Percentiles rank a stretch among this genome's conserved stretches.
Evolutionary conservation across 495 filamentous ascomycete species (phyloP).

Genomic region (Hyaloscypha finlandica): DNA sequence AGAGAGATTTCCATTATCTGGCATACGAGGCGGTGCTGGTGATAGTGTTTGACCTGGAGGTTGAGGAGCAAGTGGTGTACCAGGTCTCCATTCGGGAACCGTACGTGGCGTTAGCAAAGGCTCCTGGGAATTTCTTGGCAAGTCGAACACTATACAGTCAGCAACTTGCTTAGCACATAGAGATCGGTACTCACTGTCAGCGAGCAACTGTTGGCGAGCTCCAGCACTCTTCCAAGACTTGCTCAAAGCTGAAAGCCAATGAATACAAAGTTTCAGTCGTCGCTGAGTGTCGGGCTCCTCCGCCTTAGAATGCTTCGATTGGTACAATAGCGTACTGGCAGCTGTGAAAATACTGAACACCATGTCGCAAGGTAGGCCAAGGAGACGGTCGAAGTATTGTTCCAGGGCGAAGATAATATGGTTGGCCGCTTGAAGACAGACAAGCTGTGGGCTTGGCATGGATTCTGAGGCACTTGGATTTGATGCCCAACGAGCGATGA

Average conservation of each 20-base stretch:
- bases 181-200: constrained; percentile 20
- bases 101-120: neutral
- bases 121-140: constrained; percentile 16
- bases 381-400: constrained; percentile 25
- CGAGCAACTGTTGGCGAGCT: constrained; percentile 21
- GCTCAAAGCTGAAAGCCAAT: constrained; percentile 28
- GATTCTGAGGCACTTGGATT: neutral
- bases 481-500: constrained; percentile 21
- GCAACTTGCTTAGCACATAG: neutral
- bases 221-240: constrained; percentile 34
- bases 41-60: neutral
- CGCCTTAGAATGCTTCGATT: constrained; percentile 10
- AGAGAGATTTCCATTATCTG: neutral
- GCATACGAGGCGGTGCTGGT: neutral
- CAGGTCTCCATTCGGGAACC: neutral
- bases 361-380: constrained; percentile 29
- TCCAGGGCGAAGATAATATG: constrained; percentile 25
- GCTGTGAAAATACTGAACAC: constrained; percentile 30
- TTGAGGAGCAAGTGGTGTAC: neutral
- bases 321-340: constrained; percentile 28
- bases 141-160: constrained; percentile 20
- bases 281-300: constrained; percentile 14
- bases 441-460: constrained; percentile 12
- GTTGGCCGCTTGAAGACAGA: constrained; percentile 27
- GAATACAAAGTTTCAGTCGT: constrained; percentile 28